Percentiles rank a stretch among this genome's conserved stretches.
Evolutionary conservation across 805 yeast genomes (phyloP).

Genomic region (Clavispora asparagi): DNA sequence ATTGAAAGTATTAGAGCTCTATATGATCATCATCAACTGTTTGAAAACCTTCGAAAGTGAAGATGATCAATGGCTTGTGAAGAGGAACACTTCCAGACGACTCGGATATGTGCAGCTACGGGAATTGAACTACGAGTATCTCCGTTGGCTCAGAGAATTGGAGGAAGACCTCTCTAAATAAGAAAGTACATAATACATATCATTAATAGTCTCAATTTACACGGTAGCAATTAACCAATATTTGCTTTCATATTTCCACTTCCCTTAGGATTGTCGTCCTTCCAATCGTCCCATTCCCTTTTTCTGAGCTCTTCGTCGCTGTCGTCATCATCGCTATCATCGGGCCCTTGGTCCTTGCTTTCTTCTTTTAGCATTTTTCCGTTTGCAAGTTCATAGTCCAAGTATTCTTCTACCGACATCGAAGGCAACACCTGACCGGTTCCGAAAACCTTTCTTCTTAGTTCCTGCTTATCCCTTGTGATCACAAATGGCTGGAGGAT

Average conservation of each 20-base stretch:
- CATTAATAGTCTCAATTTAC: background rate
- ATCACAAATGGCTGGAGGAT: constrained; percentile 82
- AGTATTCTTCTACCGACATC: constrained; percentile 87
- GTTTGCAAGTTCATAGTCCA: constrained; percentile 78
- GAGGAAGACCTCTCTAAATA: constrained; percentile 18
- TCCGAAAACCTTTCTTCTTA: constrained; percentile 68
- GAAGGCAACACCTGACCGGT: constrained; percentile 93
- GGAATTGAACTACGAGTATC: constrained; percentile 29
- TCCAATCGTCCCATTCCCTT: constrained; percentile 91
- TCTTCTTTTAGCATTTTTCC: constrained; percentile 69
- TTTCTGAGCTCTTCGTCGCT: constrained; percentile 67
- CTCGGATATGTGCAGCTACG: constrained; percentile 22
- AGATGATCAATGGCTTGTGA: constrained; percentile 36
- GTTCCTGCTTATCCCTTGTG: constrained; percentile 47
- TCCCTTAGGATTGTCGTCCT: constrained; percentile 80
- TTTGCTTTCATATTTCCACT: constrained; percentile 73
- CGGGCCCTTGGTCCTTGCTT: constrained; percentile 29
- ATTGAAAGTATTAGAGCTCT: constrained; percentile 36
- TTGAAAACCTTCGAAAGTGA: constrained; percentile 29
- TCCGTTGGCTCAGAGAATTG: constrained; percentile 30
- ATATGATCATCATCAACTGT: constrained; percentile 36
- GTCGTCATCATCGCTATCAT: constrained; percentile 43
- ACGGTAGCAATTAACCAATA: constrained; percentile 24
- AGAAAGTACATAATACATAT: background rate
- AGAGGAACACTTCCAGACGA: constrained; percentile 9